A percentile compares a stretch with the other conserved stretches of the same genome.
Conservation (phyloP, 2,329 filamentous ascomycete genomes). For the Aspergillus eucalypticola region DNA sequence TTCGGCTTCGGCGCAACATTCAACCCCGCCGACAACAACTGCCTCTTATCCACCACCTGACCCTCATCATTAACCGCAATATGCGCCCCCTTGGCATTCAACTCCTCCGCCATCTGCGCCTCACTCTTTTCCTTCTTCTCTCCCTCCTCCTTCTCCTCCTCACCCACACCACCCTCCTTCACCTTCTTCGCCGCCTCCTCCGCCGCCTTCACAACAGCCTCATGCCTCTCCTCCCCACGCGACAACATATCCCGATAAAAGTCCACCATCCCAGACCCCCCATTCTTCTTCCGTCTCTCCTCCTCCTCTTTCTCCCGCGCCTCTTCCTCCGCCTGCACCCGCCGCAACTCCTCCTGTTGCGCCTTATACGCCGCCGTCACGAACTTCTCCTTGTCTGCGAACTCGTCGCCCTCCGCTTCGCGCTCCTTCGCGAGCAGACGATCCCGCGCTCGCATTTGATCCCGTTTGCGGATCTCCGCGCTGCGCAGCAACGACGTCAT, state of each 20-base stretch:
- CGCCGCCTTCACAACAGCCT: constrained; percentile 57
- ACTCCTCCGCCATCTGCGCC: constrained; percentile 56
- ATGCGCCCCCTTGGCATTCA: constrained; percentile 53
- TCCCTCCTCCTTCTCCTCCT: constrained; percentile 30
- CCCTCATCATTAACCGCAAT: constrained; percentile 65
- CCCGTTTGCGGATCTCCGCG: constrained; percentile 63
- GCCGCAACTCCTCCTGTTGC: constrained; percentile 62
- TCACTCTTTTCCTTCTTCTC: constrained; percentile 48
- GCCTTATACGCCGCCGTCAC: constrained; percentile 66
- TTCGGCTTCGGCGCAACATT: constrained; percentile 61
- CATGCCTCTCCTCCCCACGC: constrained; percentile 58
- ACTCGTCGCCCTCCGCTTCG: constrained; percentile 66
- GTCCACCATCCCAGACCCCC: constrained; percentile 56
- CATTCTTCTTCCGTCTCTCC: constrained; percentile 52
- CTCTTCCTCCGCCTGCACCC: constrained; percentile 62
- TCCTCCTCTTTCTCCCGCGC: constrained; percentile 57
- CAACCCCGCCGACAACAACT: constrained; percentile 61
- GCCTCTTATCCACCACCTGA: constrained; percentile 64
- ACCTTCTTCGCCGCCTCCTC: constrained; percentile 44
- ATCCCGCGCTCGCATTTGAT: constrained; percentile 62
- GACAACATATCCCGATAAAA: constrained; percentile 64
- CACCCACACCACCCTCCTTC: constrained; percentile 33
- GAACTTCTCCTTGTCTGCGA: constrained; percentile 67
- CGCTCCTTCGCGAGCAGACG: constrained; percentile 62
- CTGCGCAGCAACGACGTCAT: constrained; percentile 61